These are phyloP conservation scores for Astragalus membranaceus DNA, from an alignment of 306 rosid genomes.

Conservation along the genomic window DNA sequence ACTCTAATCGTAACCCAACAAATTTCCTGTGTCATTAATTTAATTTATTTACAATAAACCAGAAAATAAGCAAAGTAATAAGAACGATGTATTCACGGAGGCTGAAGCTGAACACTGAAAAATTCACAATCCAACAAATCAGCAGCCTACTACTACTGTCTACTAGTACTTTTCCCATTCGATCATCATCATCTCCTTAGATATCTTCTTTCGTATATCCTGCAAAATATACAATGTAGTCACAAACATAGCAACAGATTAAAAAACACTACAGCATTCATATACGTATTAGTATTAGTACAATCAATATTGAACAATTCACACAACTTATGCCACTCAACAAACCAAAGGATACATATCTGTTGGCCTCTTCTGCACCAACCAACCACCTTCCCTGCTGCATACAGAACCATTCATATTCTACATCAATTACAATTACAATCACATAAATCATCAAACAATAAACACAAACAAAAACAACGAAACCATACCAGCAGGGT, in stretches of 20 bases:
- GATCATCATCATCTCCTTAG: neutral
- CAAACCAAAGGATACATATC: slow-evolving; percentile 43
- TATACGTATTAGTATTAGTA: neutral
- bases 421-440: slow-evolving; percentile 31
- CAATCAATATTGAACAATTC: neutral
- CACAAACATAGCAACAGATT: neutral
- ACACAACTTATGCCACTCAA: neutral
- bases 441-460: neutral
- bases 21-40: too few species aligned
- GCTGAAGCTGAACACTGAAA: neutral
- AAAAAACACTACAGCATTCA: neutral
- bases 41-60: neutral
- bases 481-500: slow-evolving; percentile 23
- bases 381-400: slow-evolving; percentile 48
- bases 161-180: neutral
- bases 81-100: neutral
- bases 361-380: slow-evolving; percentile 42
- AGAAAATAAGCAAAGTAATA: neutral
- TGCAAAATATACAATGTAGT: slow-evolving; percentile 28
- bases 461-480: neutral
- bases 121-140: neutral
- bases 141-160: neutral
- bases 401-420: slow-evolving; percentile 31
- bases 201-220: slow-evolving; percentile 3
- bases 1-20: too few species aligned